phyloP scores from a whole-genome alignment of 129 eudicot species.

The Daucus carota region DH1_v3.0 NC_030388.2:32861001-32861500 shows the following conservation, averaged over 20 bases:
- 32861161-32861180: conserved; percentile 64
- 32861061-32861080: conserved; percentile 51
- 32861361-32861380: conserved; percentile 21
- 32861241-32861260: neutral
- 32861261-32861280: conserved; percentile 18
- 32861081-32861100: conserved; percentile 66
- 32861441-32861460: too few relatives aligned
- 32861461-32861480: neutral
- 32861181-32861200: conserved; percentile 58
- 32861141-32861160: conserved; percentile 64
- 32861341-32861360: conserved; percentile 15
- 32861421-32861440: neutral
- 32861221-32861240: conserved; percentile 20
- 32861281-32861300: neutral
- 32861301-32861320: conserved; percentile 16
- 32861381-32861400: conserved; percentile 46
- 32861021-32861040: conserved; percentile 88
- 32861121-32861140: conserved; percentile 60
- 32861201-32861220: conserved; percentile 32
- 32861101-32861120: conserved; percentile 59
- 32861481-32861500: neutral
- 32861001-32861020: conserved; percentile 78
- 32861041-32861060: conserved; percentile 51
- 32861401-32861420: conserved; percentile 21
- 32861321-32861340: conserved; percentile 26